phyloP scores from a whole-genome alignment of 2,329 filamentous ascomycete species.

The Penicillium sp. region DNA sequence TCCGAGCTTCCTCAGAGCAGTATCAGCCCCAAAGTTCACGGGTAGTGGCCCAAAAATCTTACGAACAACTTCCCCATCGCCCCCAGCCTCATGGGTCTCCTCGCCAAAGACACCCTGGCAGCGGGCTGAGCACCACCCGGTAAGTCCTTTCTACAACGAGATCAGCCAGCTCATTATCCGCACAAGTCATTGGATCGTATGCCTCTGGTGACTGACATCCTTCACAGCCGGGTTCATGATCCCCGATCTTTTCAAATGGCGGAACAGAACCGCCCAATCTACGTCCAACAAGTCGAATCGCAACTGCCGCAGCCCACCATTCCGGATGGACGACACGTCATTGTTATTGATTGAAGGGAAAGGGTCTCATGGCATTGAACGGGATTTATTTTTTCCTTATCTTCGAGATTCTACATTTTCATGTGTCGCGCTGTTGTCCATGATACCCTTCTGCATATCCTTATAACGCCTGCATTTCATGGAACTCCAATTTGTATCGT shows the following conservation, averaged over 20 bases:
- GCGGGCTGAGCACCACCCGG: conserved; percentile 16
- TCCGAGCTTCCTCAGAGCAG: conserved; percentile 10
- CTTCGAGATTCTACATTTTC: conserved; percentile 1
- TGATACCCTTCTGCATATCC: conserved; percentile 24
- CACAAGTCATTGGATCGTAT: neutral
- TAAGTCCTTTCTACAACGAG: conserved; percentile 14
- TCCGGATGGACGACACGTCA: conserved; percentile 20
- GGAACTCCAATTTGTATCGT: neutral
- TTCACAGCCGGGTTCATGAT: conserved; percentile 16
- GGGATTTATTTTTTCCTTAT: neutral
- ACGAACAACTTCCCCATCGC: conserved; percentile 15
- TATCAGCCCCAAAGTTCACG: conserved; percentile 11
- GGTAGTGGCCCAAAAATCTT: conserved; percentile 6
- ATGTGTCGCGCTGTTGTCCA: conserved; percentile 9
- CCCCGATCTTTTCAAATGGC: conserved; percentile 15
- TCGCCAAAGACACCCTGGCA: conserved; percentile 18
- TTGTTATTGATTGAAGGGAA: conserved; percentile 29
- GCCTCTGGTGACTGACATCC: conserved; percentile 5
- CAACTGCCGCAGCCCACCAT: conserved; percentile 16
- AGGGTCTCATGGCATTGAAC: neutral
- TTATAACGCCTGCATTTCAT: conserved; percentile 11
- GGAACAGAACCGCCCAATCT: conserved; percentile 24
- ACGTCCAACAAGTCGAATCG: conserved; percentile 23
- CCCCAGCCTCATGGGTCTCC: conserved; percentile 8
- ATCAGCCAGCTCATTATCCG: conserved; percentile 1